These are phyloP conservation scores for Rhodotorula sp. DNA, from an alignment of 1,284 basidiomycete species.

Conservation along the genomic window DNA sequence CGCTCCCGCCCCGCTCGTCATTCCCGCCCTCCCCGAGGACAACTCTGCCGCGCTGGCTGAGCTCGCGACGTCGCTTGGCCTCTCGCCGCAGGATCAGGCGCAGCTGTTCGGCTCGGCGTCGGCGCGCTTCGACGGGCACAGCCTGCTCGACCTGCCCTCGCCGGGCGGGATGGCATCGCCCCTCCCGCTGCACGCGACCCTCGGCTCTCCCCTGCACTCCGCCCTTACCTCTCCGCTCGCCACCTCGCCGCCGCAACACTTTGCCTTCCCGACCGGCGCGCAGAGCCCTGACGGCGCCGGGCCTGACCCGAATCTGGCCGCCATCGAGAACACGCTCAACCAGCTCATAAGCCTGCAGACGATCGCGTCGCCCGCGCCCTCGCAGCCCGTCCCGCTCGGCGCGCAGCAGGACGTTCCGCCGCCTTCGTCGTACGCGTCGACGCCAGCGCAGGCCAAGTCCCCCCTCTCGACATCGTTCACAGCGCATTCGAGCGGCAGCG, in stretches of 20 bases:
- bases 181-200: neutral
- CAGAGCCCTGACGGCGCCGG: constrained; percentile 3
- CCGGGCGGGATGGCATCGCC: constrained; percentile 14
- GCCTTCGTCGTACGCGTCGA: constrained; percentile 2
- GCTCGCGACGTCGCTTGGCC: constrained; percentile 35
- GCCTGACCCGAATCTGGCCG: constrained; percentile 36
- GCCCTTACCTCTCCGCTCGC: constrained; percentile 2
- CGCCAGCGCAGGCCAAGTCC: constrained; percentile 1
- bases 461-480: constrained; percentile 12
- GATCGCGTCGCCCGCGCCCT: constrained; percentile 13
- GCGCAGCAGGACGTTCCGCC: no score
- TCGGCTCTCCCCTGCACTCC: neutral
- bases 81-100: constrained; percentile 32
- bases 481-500: neutral
- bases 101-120: constrained; percentile 28
- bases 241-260: constrained; percentile 8
- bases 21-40: constrained; percentile 1
- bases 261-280: constrained; percentile 11
- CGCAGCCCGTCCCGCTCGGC: neutral
- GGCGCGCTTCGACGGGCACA: constrained; percentile 25
- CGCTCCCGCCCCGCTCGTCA: neutral
- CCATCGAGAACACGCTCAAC: constrained; percentile 43
- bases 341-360: constrained; percentile 44
- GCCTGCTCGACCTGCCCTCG: constrained; percentile 26
- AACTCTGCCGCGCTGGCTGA: constrained; percentile 22